Percentiles rank a stretch among this genome's conserved stretches.
These are phyloP conservation scores for Phytopythium vexans DNA, from an alignment of 352 stramenopile genomes.

Conservation along the genomic window DNA sequence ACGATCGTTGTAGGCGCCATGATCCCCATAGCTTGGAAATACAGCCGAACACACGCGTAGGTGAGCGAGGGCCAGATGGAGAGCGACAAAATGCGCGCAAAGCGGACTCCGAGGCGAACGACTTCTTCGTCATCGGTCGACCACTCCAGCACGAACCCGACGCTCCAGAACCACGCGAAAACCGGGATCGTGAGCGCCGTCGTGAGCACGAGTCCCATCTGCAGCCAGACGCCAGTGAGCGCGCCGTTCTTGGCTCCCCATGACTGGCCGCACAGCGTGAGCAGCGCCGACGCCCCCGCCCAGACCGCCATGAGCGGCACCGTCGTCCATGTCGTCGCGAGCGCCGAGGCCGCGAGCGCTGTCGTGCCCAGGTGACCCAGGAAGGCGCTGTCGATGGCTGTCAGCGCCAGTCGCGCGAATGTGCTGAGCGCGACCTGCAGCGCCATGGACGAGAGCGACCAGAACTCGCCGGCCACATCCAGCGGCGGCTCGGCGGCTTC, in stretches of 20 bases:
- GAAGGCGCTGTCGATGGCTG: conserved; percentile 71
- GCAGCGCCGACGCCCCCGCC: conserved; percentile 58
- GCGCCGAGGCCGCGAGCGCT: conserved; percentile 56
- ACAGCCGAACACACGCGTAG: conserved; percentile 49
- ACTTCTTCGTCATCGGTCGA: conserved; percentile 42
- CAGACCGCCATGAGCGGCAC: conserved; percentile 61
- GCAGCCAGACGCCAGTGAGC: conserved; percentile 56
- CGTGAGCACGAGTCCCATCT: conserved; percentile 46
- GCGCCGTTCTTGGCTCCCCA: conserved; percentile 58
- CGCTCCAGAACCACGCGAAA: conserved; percentile 31
- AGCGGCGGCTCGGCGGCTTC: conserved; percentile 27
- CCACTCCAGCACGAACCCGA: conserved; percentile 28
- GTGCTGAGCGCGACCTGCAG: conserved; percentile 75
- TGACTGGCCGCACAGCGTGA: conserved; percentile 66
- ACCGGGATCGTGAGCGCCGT: conserved; percentile 22
- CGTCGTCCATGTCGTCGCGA: conserved; percentile 65
- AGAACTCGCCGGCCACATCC: conserved; percentile 52
- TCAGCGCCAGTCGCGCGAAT: conserved; percentile 67
- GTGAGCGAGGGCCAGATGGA: conserved; percentile 44
- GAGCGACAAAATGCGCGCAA: conserved; percentile 49
- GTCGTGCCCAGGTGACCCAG: conserved; percentile 61
- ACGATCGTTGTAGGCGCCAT: conserved; percentile 46
- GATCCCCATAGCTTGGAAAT: conserved; percentile 63
- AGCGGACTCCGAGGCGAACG: conserved; percentile 36
- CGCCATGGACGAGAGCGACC: conserved; percentile 65